A percentile compares a stretch with the other conserved stretches of the same genome.
Evolutionary conservation across 331 rosid genomes (phyloP).

Genomic region (Dryas integrifolia): DNA sequence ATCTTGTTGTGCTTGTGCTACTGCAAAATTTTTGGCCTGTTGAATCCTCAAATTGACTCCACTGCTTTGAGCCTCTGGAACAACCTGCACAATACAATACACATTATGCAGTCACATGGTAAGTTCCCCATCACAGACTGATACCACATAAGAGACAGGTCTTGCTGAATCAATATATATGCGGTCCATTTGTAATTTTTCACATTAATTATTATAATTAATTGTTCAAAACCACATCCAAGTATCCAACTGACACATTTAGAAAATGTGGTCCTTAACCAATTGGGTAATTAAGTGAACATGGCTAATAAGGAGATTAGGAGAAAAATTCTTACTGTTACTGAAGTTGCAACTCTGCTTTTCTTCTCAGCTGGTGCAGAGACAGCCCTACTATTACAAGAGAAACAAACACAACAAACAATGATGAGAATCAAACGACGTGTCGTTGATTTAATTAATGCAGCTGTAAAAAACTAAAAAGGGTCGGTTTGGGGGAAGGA

Average conservation of each 20-base stretch:
- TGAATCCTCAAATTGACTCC: slow-evolving; percentile 30
- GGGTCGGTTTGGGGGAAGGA: neutral
- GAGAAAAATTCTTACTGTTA: neutral
- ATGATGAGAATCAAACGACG: neutral
- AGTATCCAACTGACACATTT: too few species aligned
- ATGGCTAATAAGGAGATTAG: too few species aligned
- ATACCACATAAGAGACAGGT: too few species aligned
- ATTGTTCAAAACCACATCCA: too few species aligned
- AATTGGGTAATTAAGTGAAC: neutral
- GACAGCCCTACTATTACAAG: neutral
- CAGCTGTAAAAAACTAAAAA: too few species aligned
- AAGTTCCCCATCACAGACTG: too few species aligned
- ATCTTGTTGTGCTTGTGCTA: slow-evolving; percentile 52
- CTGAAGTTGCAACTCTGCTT: slow-evolving; percentile 3
- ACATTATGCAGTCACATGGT: too few species aligned
- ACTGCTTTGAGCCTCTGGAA: slow-evolving; percentile 24
- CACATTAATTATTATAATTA: too few species aligned
- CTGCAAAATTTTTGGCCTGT: slow-evolving; percentile 45
- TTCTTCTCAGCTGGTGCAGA: slow-evolving; percentile 10
- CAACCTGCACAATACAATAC: slow-evolving; percentile 20
- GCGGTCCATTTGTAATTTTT: too few species aligned
- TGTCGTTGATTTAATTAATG: neutral
- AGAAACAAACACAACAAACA: neutral
- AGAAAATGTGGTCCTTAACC: too few species aligned
- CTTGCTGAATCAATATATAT: too few species aligned